Conservation (phyloP, 768 basidiomycete species). For the Boletales sp. region DNA sequence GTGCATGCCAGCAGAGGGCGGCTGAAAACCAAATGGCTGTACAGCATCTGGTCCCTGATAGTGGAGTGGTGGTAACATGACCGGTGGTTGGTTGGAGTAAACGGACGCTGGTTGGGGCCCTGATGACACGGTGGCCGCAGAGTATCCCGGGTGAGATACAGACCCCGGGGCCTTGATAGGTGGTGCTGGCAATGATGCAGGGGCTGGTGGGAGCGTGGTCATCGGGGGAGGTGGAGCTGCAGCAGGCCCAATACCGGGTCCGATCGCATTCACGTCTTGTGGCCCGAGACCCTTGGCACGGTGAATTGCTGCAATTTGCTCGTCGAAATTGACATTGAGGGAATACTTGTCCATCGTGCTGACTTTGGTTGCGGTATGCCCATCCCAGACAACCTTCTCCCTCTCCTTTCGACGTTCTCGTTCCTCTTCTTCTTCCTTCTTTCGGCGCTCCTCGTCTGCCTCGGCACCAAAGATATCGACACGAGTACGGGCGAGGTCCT, state of each 20-base stretch:
- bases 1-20: conserved; percentile 66
- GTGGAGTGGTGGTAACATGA: conserved; percentile 83
- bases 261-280: conserved; percentile 76
- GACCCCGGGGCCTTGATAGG: conserved; percentile 47
- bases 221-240: conserved; percentile 63
- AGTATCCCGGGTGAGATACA: conserved; percentile 50
- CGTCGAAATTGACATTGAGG: conserved; percentile 90
- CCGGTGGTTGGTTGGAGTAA: conserved; percentile 58
- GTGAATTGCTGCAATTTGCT: conserved; percentile 97
- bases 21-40: conserved; percentile 79
- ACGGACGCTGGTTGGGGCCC: conserved; percentile 87
- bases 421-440: conserved; percentile 84
- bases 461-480: conserved; percentile 97
- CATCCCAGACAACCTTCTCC: conserved; percentile 98
- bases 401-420: conserved; percentile 77
- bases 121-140: conserved; percentile 84
- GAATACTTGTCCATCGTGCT: conserved; percentile 93
- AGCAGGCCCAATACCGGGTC: conserved; percentile 83
- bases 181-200: conserved; percentile 70
- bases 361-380: conserved; percentile 92
- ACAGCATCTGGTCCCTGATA: conserved; percentile 76
- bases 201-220: conserved; percentile 62
- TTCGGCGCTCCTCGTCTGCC: conserved; percentile 86
- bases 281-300: conserved; percentile 87
- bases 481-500: conserved; percentile 90